Percentiles rank a stretch among this genome's conserved stretches.
Conservation (phyloP, 208 protist species). For the Naegleria lovaniensis region DNA sequence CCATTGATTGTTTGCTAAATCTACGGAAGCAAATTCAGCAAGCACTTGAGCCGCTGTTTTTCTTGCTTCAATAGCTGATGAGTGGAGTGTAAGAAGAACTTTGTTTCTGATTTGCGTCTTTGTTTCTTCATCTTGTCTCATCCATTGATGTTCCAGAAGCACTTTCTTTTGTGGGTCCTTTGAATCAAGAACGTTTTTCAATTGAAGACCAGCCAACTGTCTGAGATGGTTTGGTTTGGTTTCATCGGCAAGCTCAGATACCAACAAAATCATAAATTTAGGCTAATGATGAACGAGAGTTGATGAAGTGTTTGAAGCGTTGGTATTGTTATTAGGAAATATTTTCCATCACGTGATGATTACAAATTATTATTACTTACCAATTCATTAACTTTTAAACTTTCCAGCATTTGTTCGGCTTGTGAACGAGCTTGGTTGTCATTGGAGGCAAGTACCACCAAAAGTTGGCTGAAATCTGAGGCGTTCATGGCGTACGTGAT, state of each 20-base stretch:
- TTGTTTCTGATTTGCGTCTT: constrained; percentile 60
- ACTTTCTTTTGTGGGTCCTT: constrained; percentile 62
- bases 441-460: neutral
- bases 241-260: constrained; percentile 78
- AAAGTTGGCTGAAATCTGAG: neutral
- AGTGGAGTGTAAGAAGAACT: constrained; percentile 68
- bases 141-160: constrained; percentile 61
- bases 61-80: constrained; percentile 64
- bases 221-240: constrained; percentile 66
- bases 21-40: constrained; percentile 85
- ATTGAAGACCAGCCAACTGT: constrained; percentile 77
- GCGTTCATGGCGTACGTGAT: neutral
- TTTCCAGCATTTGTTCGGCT: neutral
- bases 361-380: neutral
- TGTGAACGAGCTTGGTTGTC: neutral
- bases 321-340: no score
- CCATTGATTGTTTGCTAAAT: constrained; percentile 86
- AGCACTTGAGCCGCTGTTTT: constrained; percentile 84
- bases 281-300: neutral
- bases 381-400: neutral
- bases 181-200: constrained; percentile 87
- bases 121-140: constrained; percentile 50
- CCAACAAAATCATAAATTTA: constrained; percentile 42
- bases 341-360: neutral
- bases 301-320: neutral